Percentiles rank a stretch among this genome's conserved stretches.
Conservation (phyloP, 805 yeast genomes). For the Kazachstania bromeliacearum region DNA sequence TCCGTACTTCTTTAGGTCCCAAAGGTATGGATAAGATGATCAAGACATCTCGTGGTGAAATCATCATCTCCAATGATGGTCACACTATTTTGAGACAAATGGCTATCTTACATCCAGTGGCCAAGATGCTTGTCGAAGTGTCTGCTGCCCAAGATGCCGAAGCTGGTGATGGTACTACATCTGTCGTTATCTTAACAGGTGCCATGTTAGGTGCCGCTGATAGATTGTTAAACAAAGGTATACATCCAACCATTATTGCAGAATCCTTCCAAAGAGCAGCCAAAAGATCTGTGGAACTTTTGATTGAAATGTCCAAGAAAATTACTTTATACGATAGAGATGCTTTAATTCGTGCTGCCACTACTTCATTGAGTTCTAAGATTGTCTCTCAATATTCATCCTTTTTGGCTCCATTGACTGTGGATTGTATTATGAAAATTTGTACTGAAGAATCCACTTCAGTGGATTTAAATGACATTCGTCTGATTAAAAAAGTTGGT, state of each 20-base stretch:
- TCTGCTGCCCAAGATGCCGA: conserved; percentile 97
- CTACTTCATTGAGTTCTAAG: conserved; percentile 88
- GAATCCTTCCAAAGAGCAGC: conserved; percentile 92
- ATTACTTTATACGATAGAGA: conserved; percentile 75
- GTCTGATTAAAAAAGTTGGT: conserved; percentile 88
- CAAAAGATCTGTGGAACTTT: conserved; percentile 65
- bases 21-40: conserved; percentile 99
- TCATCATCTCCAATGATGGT: conserved; percentile 94
- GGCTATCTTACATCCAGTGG: conserved; percentile 99
- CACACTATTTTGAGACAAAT: conserved; percentile 93
- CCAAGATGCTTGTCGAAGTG: conserved; percentile 94
- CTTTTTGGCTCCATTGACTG: conserved; percentile 84
- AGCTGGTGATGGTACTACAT: conserved; percentile 99
- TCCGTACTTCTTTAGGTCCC: conserved; percentile 92
- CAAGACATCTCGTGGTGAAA: conserved; percentile 85
- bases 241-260: conserved; percentile 91
- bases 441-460: conserved; percentile 47
- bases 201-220: conserved; percentile 94
- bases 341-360: conserved; percentile 81
- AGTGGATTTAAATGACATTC: conserved; percentile 81
- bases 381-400: conserved; percentile 90
- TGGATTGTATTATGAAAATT: conserved; percentile 81
- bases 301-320: conserved; percentile 75
- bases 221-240: conserved; percentile 74
- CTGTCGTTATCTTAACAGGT: conserved; percentile 93